A percentile compares a stretch with the other conserved stretches of the same genome.
Evolutionary conservation across 805 yeast genomes (phyloP).

Genomic region (Candida sphagnicola): DNA sequence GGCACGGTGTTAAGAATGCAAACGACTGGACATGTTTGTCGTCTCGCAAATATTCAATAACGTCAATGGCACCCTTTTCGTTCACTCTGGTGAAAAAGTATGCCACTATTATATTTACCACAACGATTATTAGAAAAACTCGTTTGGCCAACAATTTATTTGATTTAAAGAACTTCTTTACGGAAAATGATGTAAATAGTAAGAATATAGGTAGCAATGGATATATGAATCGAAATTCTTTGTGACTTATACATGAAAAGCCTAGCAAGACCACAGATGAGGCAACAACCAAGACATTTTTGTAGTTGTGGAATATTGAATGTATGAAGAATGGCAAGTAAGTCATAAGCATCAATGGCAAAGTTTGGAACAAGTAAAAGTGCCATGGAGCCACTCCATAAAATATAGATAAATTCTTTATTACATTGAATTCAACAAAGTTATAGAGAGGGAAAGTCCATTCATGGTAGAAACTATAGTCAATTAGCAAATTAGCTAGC

Average conservation of each 20-base stretch:
- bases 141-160: not conserved
- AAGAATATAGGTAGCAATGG: slow-evolving; percentile 78
- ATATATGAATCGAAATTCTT: slow-evolving; percentile 86
- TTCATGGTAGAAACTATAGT: slow-evolving; percentile 55
- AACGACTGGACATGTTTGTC: slow-evolving; percentile 42
- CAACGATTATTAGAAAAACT: slow-evolving; percentile 13
- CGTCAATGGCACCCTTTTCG: slow-evolving; percentile 81
- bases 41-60: slow-evolving; percentile 46
- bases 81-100: slow-evolving; percentile 60
- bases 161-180: slow-evolving; percentile 8
- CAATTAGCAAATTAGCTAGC: slow-evolving; percentile 41
- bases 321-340: slow-evolving; percentile 57
- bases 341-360: slow-evolving; percentile 71
- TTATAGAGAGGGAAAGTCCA: slow-evolving; percentile 60
- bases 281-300: slow-evolving; percentile 17
- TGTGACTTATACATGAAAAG: slow-evolving; percentile 73
- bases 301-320: slow-evolving; percentile 10
- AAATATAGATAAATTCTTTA: slow-evolving; percentile 67
- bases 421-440: slow-evolving; percentile 75
- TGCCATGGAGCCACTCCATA: slow-evolving; percentile 86
- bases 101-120: slow-evolving; percentile 40
- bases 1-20: slow-evolving; percentile 93
- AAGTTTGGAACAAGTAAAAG: slow-evolving; percentile 77
- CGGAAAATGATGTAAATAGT: slow-evolving; percentile 44
- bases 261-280: slow-evolving; percentile 43